Conservation (phyloP, 441 rosid genomes). For the Kokia cookei region DNA sequence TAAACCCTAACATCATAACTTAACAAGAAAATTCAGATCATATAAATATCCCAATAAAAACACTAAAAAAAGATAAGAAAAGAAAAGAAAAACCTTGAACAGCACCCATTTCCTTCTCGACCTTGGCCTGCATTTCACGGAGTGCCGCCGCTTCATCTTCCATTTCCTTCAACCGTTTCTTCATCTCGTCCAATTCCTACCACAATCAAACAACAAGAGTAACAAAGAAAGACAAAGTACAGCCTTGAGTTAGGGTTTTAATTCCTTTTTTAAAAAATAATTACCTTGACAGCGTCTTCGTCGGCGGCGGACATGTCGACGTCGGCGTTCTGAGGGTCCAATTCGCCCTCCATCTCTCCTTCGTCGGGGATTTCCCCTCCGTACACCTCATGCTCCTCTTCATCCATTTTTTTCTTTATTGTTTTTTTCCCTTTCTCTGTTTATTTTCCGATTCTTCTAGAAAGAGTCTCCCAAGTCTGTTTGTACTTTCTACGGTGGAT, state of each 20-base stretch:
- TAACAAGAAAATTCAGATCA: background rate
- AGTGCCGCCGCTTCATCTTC: slow-evolving; percentile 96
- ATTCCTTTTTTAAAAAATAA: background rate
- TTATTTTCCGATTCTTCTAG: background rate
- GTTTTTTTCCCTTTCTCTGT: background rate
- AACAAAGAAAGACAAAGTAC: background rate
- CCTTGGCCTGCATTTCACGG: slow-evolving; percentile 97
- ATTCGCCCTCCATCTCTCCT: slow-evolving; percentile 61
- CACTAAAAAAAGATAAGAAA: background rate
- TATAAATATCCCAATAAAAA: background rate
- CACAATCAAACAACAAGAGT: slow-evolving; percentile 6
- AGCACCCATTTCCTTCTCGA: slow-evolving; percentile 93
- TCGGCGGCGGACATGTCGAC: slow-evolving; percentile 67
- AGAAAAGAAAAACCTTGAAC: slow-evolving; percentile 49
- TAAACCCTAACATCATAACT: background rate
- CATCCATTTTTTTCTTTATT: slow-evolving; percentile 42
- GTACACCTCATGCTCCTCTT: slow-evolving; percentile 93
- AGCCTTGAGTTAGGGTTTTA: background rate
- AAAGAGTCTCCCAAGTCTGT: background rate
- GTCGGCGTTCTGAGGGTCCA: slow-evolving; percentile 56
- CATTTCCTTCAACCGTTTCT: slow-evolving; percentile 88
- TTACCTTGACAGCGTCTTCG: slow-evolving; percentile 79
- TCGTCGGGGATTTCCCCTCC: slow-evolving; percentile 90
- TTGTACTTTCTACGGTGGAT: background rate
- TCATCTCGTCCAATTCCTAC: slow-evolving; percentile 96